These are phyloP conservation scores for Scheffersomyces segobiensis DNA, from an alignment of 1,139 yeast species.

Conservation along the genomic window DNA sequence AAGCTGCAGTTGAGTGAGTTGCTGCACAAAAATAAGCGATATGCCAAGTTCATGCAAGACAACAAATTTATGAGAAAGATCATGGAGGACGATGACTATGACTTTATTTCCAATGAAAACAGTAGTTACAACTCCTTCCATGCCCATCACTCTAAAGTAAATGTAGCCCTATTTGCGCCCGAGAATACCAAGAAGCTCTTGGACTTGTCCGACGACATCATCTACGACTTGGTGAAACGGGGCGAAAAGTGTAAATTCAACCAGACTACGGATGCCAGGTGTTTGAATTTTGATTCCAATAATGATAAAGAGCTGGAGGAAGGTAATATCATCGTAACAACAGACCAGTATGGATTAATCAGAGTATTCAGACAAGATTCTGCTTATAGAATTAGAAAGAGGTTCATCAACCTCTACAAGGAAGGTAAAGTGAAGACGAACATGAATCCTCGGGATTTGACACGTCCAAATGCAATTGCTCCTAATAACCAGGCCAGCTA, in stretches of 20 bases:
- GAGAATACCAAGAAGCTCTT: constrained; percentile 62
- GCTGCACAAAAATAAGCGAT: constrained; percentile 31
- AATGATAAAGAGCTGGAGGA: constrained; percentile 4
- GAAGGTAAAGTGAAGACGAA: neutral
- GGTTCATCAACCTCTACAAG: constrained; percentile 7
- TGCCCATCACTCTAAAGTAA: constrained; percentile 73
- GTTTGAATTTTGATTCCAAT: neutral
- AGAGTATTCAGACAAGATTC: constrained; percentile 81
- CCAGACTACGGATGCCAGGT: neutral
- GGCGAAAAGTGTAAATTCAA: constrained; percentile 14
- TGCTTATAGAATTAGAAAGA: constrained; percentile 44
- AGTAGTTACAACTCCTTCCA: constrained; percentile 67
- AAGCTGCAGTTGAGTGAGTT: constrained; percentile 35
- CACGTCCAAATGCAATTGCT: neutral
- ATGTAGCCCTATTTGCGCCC: constrained; percentile 81
- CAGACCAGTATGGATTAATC: constrained; percentile 73
- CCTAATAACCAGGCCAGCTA: neutral
- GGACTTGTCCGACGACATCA: constrained; percentile 74
- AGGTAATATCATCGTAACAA: constrained; percentile 66
- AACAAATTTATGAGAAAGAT: constrained; percentile 33
- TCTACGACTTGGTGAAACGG: constrained; percentile 58
- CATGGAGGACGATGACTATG: constrained; percentile 25
- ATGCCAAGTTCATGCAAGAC: constrained; percentile 32
- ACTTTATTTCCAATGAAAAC: constrained; percentile 47
- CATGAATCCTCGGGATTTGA: neutral